phyloP scores from a whole-genome alignment of 2,329 filamentous ascomycete species.

The Colletotrichum acutatum region DNA sequence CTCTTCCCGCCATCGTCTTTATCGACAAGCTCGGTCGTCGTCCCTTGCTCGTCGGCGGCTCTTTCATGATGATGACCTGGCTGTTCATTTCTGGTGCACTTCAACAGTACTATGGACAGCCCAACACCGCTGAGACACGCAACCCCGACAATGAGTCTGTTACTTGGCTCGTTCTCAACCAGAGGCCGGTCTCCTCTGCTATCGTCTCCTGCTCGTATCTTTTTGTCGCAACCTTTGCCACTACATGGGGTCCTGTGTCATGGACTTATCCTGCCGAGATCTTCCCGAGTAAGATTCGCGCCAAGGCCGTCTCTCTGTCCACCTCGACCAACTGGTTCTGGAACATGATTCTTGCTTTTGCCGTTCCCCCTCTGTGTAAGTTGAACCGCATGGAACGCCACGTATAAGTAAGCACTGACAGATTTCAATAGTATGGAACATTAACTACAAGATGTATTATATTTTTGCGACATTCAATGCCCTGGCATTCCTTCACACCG shows the following conservation, averaged over 20 bases:
- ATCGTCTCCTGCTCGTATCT: slow-evolving; percentile 76
- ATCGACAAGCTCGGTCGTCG: slow-evolving; percentile 70
- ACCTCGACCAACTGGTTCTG: slow-evolving; percentile 55
- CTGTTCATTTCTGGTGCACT: slow-evolving; percentile 72
- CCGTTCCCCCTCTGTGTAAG: slow-evolving; percentile 55
- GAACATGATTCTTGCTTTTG: slow-evolving; percentile 66
- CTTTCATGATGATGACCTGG: slow-evolving; percentile 69
- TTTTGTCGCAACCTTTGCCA: slow-evolving; percentile 63
- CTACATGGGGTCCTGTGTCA: slow-evolving; percentile 56
- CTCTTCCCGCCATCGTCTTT: slow-evolving; percentile 68
- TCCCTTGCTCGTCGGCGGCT: slow-evolving; percentile 64
- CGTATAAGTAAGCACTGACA: background rate
- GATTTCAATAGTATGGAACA: slow-evolving; percentile 50
- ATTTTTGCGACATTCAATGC: slow-evolving; percentile 80
- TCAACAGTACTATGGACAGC: slow-evolving; percentile 68
- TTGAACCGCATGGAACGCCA: background rate
- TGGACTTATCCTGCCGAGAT: slow-evolving; percentile 63
- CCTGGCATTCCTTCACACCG: slow-evolving; percentile 75
- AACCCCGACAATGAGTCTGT: slow-evolving; percentile 57
- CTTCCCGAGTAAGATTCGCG: slow-evolving; percentile 53
- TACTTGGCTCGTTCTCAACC: slow-evolving; percentile 66
- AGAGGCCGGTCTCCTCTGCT: slow-evolving; percentile 65
- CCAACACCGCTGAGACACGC: slow-evolving; percentile 52
- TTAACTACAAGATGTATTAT: slow-evolving; percentile 76
- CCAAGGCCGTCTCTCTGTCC: slow-evolving; percentile 56